These are phyloP conservation scores for Pythium plurisporium DNA, from an alignment of 352 stramenopile species.

Conservation along the genomic window DNA sequence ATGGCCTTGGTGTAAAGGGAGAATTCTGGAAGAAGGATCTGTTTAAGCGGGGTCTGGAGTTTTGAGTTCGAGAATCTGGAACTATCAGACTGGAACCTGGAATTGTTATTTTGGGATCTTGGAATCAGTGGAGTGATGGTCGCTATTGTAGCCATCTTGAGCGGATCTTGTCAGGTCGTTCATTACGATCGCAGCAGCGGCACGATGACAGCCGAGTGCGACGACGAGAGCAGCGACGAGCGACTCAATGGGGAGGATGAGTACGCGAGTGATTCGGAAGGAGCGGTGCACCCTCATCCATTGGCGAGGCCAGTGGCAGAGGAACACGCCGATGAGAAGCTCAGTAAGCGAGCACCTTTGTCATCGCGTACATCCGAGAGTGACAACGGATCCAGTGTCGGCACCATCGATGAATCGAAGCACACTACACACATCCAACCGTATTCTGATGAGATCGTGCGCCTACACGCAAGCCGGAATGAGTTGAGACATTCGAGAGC, in stretches of 20 bases:
- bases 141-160: constrained; percentile 12
- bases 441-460: constrained; percentile 5
- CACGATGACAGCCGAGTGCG: too few relatives aligned
- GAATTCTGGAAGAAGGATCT: constrained; percentile 7
- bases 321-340: too few relatives aligned
- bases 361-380: not conserved
- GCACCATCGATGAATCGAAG: not conserved
- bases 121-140: not conserved
- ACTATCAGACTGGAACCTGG: not conserved
- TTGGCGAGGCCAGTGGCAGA: too few relatives aligned
- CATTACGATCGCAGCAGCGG: not conserved
- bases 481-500: too few relatives aligned
- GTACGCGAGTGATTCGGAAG: not conserved
- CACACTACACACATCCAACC: too few relatives aligned
- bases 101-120: constrained; percentile 2
- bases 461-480: constrained; percentile 5
- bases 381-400: not conserved
- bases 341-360: too few relatives aligned
- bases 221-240: constrained; percentile 1
- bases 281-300: too few relatives aligned
- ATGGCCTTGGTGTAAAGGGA: not conserved
- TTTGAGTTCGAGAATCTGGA: not conserved
- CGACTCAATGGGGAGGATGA: not conserved
- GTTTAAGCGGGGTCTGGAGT: not conserved
- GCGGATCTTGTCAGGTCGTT: not conserved